phyloP scores from a whole-genome alignment of 2,329 filamentous ascomycete species.

The Neonectria neomacrospora region DNA sequence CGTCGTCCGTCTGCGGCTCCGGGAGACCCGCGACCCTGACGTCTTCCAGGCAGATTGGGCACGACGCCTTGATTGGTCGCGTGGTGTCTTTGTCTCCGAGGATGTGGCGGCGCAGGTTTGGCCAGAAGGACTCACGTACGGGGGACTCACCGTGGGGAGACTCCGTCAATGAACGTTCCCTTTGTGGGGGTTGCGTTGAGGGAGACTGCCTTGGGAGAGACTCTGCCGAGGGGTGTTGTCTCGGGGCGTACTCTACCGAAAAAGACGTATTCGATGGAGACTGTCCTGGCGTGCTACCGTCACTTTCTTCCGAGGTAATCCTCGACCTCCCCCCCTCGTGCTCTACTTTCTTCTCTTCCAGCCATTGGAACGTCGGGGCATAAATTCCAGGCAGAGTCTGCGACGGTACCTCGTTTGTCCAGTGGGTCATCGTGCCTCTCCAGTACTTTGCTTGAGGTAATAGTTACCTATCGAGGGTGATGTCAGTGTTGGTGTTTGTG shows the following conservation, averaged over 20 bases:
- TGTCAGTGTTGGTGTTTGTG: neutral
- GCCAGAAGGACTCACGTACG: conserved; percentile 7
- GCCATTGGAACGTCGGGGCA: neutral
- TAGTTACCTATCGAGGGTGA: neutral
- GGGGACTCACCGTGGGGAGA: neutral
- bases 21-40: conserved; percentile 26
- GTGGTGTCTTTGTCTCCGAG: neutral
- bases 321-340: neutral
- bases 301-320: neutral
- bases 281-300: neutral
- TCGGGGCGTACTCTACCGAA: neutral
- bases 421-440: neutral
- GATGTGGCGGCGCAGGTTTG: conserved; percentile 2
- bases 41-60: conserved; percentile 33
- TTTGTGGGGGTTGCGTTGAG: neutral
- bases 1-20: neutral
- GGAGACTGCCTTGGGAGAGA: neutral
- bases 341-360: too few relatives aligned
- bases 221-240: neutral
- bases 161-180: neutral
- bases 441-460: neutral
- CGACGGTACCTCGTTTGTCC: neutral
- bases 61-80: conserved; percentile 7
- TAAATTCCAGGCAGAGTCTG: neutral
- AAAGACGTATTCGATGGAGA: neutral